Base-by-base conservation (phyloP, 2,329 filamentous ascomycete genomes). In the Macroventuria anomochaeta region DNA sequence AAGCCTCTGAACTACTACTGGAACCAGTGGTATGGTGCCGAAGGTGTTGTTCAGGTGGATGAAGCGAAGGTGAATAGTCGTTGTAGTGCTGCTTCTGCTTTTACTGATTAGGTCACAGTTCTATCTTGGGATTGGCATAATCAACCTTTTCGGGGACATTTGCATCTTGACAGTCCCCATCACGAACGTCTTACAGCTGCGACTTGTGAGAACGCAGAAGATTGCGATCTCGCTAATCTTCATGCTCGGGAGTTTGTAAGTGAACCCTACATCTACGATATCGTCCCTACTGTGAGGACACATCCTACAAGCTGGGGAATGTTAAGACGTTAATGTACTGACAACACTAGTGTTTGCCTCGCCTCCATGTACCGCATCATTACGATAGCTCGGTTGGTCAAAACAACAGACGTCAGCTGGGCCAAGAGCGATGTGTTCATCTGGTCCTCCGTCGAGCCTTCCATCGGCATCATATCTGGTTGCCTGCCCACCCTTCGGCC, bases 351-450 rank as follows among this genome's bases (percentile, higher is more conserved):
- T 36, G 64, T 67, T 7, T 67, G 63, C 29, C 66, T 68, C 26
- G 64, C 65, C 15, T 67, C 64, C 5, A 56, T 67, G 7, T 67
- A 67, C 40, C 64, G 65, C 18, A 66, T 68, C 56, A 61, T 68
- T 15, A 66, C 62, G 26, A 63, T 66, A 13, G 42, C 56, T 0
- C 57, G 48, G 5, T 57, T 68, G n/a, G 61, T 64, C 10, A 40
- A 36, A 21, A 54, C 58, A 8, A 55, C 26, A 17, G 64, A 68
- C 33, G 64, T 68, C 34, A 65, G 61, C 40, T 69, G 64, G 63
- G 62, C 66, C 2, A 69, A 65, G 46, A 63, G 58, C 48, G 63
- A 67, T 28, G 63, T 67, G n/a, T 67, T 67, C 53, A 65, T 69
- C 44, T 69, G 66, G 66, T 63, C 60, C 2, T 56, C 49, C 10